These are phyloP conservation scores for Thuja plicata DNA, from an alignment of 83 land plant genomes.

Conservation along the genomic window DNA sequence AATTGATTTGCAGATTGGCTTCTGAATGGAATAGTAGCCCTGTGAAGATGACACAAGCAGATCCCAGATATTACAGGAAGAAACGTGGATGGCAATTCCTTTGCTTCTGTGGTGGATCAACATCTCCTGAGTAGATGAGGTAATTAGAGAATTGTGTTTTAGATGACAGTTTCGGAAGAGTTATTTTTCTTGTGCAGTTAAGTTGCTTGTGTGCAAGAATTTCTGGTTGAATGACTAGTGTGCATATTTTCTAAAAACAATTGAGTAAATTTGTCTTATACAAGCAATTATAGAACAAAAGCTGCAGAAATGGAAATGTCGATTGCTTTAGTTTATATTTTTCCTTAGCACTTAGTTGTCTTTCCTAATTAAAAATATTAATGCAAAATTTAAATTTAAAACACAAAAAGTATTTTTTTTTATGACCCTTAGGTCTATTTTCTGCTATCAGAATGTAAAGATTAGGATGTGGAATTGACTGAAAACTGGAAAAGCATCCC, in stretches of 20 bases:
- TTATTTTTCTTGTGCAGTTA: neutral
- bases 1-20: slow-evolving; percentile 35
- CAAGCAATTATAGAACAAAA: neutral
- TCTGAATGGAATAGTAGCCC: slow-evolving; percentile 60
- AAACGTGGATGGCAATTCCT: slow-evolving; percentile 29
- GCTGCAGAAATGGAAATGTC: neutral
- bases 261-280: neutral
- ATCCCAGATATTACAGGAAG: slow-evolving; percentile 25
- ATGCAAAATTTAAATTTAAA: neutral
- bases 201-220: neutral
- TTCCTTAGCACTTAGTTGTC: neutral
- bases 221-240: neutral
- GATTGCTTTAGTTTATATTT: neutral
- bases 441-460: too few species aligned
- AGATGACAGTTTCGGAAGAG: neutral
- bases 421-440: neutral
- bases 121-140: slow-evolving; percentile 2
- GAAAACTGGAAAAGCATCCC: neutral
- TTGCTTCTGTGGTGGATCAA: slow-evolving; percentile 21
- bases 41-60: slow-evolving; percentile 45
- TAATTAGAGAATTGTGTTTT: neutral
- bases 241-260: neutral
- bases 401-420: neutral
- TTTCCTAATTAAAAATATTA: neutral
- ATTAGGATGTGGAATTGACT: neutral